Evolutionary conservation across 2,329 filamentous ascomycete species (phyloP).

Genomic region (Plectosphaerella sp.): DNA sequence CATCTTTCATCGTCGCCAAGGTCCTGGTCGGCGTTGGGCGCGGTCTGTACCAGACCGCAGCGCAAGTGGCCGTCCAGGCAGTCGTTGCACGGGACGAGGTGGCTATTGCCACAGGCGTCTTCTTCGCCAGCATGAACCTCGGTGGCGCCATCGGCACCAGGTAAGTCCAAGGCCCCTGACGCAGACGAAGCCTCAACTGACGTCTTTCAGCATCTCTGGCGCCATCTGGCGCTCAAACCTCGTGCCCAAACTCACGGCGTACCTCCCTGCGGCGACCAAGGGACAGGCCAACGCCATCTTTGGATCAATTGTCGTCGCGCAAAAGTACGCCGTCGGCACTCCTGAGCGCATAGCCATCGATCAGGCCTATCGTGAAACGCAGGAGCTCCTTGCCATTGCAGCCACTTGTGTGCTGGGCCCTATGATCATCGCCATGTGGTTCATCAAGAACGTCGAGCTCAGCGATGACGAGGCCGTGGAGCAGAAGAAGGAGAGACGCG

Average conservation of each 20-base stretch:
- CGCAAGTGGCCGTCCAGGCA: slow-evolving; percentile 28
- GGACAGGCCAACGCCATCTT: slow-evolving; percentile 14
- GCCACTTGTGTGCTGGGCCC: slow-evolving; percentile 10
- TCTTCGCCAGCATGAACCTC: slow-evolving; percentile 28
- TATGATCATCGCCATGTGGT: slow-evolving; percentile 12
- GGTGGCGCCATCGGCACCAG: slow-evolving; percentile 15
- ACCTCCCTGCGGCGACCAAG: slow-evolving; percentile 16
- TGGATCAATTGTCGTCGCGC: slow-evolving; percentile 16
- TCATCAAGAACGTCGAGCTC: slow-evolving; percentile 11
- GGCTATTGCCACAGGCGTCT: slow-evolving; percentile 28
- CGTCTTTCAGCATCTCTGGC: slow-evolving; percentile 22
- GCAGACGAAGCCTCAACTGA: not conserved
- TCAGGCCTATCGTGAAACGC: slow-evolving; percentile 18
- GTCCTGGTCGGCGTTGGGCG: slow-evolving; percentile 27
- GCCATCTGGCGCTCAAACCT: slow-evolving; percentile 28
- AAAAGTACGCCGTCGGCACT: slow-evolving; percentile 15
- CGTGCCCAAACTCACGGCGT: slow-evolving; percentile 15
- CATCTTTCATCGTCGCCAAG: slow-evolving; percentile 27
- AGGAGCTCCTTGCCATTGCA: slow-evolving; percentile 19
- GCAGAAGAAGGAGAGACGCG: too few relatives aligned
- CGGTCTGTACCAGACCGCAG: slow-evolving; percentile 25
- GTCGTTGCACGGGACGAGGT: slow-evolving; percentile 26
- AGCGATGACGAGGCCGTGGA: too few relatives aligned
- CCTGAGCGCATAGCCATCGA: slow-evolving; percentile 17
- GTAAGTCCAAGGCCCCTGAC: not conserved